A percentile compares a stretch with the other conserved stretches of the same genome.
Conservation (phyloP, 495 filamentous ascomycete species). For the Hypoxylon cercidicola region DNA sequence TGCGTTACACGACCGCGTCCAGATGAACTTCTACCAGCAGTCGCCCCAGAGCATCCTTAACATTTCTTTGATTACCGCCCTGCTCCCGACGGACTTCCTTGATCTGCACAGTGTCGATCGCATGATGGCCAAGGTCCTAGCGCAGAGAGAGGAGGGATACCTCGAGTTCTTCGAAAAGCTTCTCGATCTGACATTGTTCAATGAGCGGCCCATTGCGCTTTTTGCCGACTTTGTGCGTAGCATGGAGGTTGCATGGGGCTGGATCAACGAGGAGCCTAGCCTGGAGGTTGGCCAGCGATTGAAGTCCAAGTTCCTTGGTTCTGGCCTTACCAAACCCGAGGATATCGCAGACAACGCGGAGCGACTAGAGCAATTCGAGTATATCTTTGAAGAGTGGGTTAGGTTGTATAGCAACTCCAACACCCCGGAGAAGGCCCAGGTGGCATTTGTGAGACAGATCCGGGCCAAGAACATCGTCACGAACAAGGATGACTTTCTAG, state of each 20-base stretch:
- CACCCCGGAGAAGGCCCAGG: conserved; percentile 73
- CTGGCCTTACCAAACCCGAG: conserved; percentile 63
- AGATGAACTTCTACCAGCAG: conserved; percentile 70
- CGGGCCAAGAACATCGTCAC: conserved; percentile 75
- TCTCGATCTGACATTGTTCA: conserved; percentile 79
- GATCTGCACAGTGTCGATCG: conserved; percentile 84
- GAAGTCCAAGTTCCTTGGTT: conserved; percentile 74
- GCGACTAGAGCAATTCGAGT: conserved; percentile 85
- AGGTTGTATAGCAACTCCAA: conserved; percentile 78
- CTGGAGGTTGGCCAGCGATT: conserved; percentile 72
- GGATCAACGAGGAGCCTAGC: conserved; percentile 78
- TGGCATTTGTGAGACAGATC: conserved; percentile 86
- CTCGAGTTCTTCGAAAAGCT: conserved; percentile 80
- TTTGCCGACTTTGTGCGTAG: conserved; percentile 88
- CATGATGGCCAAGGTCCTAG: conserved; percentile 75
- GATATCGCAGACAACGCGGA: conserved; percentile 36
- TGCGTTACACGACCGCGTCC: conserved; percentile 74
- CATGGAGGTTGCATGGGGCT: conserved; percentile 81
- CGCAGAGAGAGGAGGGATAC: conserved; percentile 71
- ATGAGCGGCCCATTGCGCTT: conserved; percentile 76
- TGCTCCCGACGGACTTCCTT: conserved; percentile 76
- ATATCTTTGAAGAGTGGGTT: conserved; percentile 95
- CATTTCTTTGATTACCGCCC: conserved; percentile 75
- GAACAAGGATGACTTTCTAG: conserved; percentile 74
- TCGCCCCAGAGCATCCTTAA: conserved; percentile 82